Evolutionary conservation across 2,329 filamentous ascomycete genomes (phyloP).

Genomic region (Trichoderma gracile): DNA sequence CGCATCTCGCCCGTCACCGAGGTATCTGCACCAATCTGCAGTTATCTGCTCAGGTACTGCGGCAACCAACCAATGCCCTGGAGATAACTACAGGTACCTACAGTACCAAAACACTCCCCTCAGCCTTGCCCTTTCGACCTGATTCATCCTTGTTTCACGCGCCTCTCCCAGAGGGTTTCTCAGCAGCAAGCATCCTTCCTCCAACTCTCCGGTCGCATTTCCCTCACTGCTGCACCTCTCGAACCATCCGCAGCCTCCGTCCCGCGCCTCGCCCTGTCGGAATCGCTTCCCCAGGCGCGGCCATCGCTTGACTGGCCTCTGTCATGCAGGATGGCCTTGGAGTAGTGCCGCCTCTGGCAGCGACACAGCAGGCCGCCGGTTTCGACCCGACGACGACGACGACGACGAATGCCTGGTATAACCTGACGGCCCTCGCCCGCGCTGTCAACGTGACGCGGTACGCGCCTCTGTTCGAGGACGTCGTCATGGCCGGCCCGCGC

Average conservation of each 20-base stretch:
- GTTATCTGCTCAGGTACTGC: not conserved
- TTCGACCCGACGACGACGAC: slow-evolving; percentile 18
- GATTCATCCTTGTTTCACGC: not conserved
- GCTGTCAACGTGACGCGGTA: slow-evolving; percentile 60
- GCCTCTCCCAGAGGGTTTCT: slow-evolving; percentile 1
- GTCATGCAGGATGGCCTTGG: slow-evolving; percentile 26
- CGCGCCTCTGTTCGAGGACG: slow-evolving; percentile 65
- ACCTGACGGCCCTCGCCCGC: slow-evolving; percentile 53
- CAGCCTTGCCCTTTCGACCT: not conserved
- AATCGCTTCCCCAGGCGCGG: slow-evolving; percentile 18
- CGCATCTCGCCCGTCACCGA: not conserved
- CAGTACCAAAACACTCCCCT: not conserved
- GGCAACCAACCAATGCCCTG: too few relatives aligned
- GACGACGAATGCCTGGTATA: slow-evolving; percentile 45
- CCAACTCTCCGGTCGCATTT: not conserved
- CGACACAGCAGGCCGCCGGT: slow-evolving; percentile 9
- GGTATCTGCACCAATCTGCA: slow-evolving; percentile 14
- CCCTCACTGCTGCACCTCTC: not conserved
- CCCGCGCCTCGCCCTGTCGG: slow-evolving; percentile 1
- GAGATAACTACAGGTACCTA: too few relatives aligned
- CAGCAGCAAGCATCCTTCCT: not conserved
- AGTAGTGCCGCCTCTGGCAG: slow-evolving; percentile 23
- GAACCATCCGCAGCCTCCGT: not conserved
- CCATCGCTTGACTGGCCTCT: slow-evolving; percentile 24
- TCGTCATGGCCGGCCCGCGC: slow-evolving; percentile 68